phyloP scores from a whole-genome alignment of 768 basidiomycete species.

The Sistotremastrum suecicum region DNA sequence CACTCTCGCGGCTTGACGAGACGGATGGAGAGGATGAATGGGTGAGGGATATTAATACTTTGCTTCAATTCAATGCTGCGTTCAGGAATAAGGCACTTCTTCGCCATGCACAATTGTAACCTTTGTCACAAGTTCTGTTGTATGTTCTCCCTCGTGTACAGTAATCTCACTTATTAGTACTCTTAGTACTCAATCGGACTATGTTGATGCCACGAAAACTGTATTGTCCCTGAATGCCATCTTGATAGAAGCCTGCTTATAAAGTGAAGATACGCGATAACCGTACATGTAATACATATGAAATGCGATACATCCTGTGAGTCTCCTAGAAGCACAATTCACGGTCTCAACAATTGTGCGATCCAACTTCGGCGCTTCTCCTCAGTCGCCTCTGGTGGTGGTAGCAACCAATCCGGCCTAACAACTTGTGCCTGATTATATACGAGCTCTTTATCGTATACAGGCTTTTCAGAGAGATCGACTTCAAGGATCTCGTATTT shows the following conservation, averaged over 20 bases:
- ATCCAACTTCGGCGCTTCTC: constrained; percentile 4
- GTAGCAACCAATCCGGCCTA: no score
- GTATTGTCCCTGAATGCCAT: neutral
- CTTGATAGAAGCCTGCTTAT: neutral
- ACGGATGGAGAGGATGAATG: constrained; percentile 81
- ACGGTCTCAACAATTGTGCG: constrained; percentile 12
- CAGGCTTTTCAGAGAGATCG: constrained; percentile 19
- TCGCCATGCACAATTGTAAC: constrained; percentile 52
- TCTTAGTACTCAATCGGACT: neutral
- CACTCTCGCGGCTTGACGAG: constrained; percentile 6
- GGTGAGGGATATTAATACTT: constrained; percentile 93
- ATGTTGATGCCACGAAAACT: neutral
- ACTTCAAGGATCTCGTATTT: constrained; percentile 38
- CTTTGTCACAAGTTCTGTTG: neutral
- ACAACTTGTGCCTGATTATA: no score
- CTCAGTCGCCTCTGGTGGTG: neutral
- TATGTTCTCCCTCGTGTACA: neutral
- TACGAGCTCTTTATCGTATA: neutral
- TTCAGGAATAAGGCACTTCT: constrained; percentile 83
- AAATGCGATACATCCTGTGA: neutral
- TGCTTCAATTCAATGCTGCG: constrained; percentile 89
- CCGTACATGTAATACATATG: no score
- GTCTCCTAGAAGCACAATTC: constrained; percentile 10
- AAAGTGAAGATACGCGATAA: neutral
- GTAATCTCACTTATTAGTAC: neutral